Evolutionary conservation across 306 rosid genomes (phyloP).

Genomic region (Ceratonia siliqua): DNA sequence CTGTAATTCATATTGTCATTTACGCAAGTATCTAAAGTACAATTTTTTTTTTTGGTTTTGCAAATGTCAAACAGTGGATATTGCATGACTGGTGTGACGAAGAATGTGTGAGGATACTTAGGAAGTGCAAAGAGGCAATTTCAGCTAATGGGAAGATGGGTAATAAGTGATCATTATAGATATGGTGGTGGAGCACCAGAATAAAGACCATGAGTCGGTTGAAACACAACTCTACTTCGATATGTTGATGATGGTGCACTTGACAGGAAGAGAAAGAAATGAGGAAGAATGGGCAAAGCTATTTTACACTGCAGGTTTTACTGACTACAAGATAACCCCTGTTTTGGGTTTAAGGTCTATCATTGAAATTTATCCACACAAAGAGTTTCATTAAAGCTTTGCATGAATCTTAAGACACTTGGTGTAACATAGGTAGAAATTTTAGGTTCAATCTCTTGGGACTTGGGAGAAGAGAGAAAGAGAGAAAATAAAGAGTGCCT

Average conservation of each 20-base stretch:
- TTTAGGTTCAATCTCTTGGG: no score
- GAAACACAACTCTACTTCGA: constrained; percentile 1
- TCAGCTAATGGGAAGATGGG: background rate
- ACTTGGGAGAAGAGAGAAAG: no score
- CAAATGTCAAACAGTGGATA: background rate
- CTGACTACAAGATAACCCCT: background rate
- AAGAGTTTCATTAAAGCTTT: no score
- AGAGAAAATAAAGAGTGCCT: no score
- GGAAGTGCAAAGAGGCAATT: constrained; percentile 2
- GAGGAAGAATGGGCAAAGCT: background rate
- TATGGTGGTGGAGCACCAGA: background rate
- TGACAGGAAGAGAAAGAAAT: background rate
- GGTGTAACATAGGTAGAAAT: no score
- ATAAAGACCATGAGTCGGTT: background rate
- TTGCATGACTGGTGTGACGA: background rate
- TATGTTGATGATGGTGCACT: background rate
- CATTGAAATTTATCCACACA: background rate
- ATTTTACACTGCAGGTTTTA: background rate
- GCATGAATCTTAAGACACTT: no score
- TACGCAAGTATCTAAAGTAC: background rate
- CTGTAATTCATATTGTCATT: background rate
- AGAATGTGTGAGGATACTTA: background rate
- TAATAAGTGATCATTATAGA: background rate
- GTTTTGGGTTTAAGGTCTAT: background rate
- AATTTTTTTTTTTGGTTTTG: background rate